Conservation (phyloP, 805 yeast genomes). For the Sungouiella blattae region DNA sequence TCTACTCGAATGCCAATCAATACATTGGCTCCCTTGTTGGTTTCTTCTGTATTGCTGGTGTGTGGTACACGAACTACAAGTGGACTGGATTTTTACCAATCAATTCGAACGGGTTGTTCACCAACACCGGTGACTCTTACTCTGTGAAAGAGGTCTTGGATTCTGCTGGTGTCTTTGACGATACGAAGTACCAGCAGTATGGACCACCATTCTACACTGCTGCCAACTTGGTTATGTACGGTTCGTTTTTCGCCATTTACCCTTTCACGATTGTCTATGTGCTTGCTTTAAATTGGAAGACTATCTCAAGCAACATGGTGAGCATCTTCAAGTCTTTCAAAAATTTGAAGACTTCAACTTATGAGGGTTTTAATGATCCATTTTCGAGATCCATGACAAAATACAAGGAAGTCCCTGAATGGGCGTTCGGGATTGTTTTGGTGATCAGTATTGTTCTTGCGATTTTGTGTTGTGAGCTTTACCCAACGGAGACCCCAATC, state of each 20-base stretch:
- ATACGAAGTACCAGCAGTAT: conserved; percentile 14
- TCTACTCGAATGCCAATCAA: conserved; percentile 21
- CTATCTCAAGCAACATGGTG: conserved; percentile 13
- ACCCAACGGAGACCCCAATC: conserved; percentile 33
- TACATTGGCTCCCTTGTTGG: conserved; percentile 23
- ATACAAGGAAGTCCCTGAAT: conserved; percentile 35
- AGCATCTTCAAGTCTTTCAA: conserved; percentile 12
- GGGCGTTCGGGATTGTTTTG: conserved; percentile 24
- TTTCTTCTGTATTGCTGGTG: conserved; percentile 22
- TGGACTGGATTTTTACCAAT: conserved; percentile 30
- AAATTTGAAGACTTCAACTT: conserved; percentile 20
- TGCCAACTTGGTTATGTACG: conserved; percentile 19
- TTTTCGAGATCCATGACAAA: conserved; percentile 30
- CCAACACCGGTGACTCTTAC: conserved; percentile 23
- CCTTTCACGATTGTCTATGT: conserved; percentile 24
- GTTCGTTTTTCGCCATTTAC: conserved; percentile 22
- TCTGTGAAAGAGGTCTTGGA: conserved; percentile 15
- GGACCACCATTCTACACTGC: conserved; percentile 23
- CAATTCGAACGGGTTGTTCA: conserved; percentile 20
- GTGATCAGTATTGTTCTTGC: conserved; percentile 28
- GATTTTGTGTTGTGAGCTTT: conserved; percentile 27
- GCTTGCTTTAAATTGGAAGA: conserved; percentile 10
- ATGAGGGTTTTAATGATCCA: conserved; percentile 31
- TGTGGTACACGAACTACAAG: conserved; percentile 25
- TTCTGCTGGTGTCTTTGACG: conserved; percentile 11